These are phyloP conservation scores for Aspergillus avenaceus DNA, from an alignment of 495 filamentous ascomycete species.

Conservation along the genomic window DNA sequence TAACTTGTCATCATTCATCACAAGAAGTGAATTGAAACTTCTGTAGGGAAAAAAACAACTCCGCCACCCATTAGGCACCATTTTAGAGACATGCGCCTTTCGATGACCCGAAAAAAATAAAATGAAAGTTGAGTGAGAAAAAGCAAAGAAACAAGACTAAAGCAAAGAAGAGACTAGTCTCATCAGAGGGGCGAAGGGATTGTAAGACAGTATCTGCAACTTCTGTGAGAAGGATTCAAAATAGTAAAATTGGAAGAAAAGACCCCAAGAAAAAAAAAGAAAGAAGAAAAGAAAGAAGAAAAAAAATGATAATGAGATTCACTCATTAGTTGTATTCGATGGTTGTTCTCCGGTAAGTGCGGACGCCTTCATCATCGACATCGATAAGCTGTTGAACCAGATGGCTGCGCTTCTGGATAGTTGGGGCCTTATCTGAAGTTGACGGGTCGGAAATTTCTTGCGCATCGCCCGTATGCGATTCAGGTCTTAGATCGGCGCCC, in stretches of 20 bases:
- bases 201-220: not conserved
- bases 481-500: slow-evolving; percentile 7
- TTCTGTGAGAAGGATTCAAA: not conserved
- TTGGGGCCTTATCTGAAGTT: not conserved
- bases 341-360: slow-evolving; percentile 31
- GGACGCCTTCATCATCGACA: slow-evolving; percentile 25
- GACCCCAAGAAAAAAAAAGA: not conserved
- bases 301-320: slow-evolving; percentile 1
- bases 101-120: not conserved
- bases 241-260: not conserved
- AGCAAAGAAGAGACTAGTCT: slow-evolving; percentile 1
- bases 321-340: slow-evolving; percentile 32
- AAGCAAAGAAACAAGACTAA: not conserved
- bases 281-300: slow-evolving; percentile 1
- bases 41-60: not conserved
- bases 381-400: slow-evolving; percentile 27
- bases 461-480: slow-evolving; percentile 5
- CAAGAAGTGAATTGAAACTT: not conserved
- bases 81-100: not conserved
- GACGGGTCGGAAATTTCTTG: slow-evolving; percentile 9
- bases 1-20: slow-evolving; percentile 3
- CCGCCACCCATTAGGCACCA: slow-evolving; percentile 5
- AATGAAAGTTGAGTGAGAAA: too few species aligned
- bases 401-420: slow-evolving; percentile 23
- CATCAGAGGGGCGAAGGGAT: too few species aligned